Percentiles rank a stretch among this genome's conserved stretches.
Evolutionary conservation across 495 filamentous ascomycete genomes (phyloP).

Genomic region (Oidiodendron maius): DNA sequence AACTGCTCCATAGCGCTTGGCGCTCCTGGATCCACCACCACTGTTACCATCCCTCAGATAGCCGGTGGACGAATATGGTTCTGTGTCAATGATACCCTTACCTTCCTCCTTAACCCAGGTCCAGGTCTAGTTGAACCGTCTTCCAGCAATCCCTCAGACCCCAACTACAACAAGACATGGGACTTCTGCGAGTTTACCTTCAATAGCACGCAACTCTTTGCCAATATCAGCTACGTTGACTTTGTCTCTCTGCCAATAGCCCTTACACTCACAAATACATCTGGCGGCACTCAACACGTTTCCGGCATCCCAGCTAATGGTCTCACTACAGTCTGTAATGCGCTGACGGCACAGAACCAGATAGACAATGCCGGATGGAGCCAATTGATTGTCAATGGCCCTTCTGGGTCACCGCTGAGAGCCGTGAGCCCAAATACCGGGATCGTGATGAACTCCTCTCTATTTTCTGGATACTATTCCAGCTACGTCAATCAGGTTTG

Average conservation of each 20-base stretch:
- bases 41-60: conserved; percentile 60
- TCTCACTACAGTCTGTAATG: conserved; percentile 48
- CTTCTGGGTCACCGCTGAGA: conserved; percentile 46
- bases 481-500: conserved; percentile 60
- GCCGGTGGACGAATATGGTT: conserved; percentile 68
- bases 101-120: conserved; percentile 65
- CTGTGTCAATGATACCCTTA: conserved; percentile 49
- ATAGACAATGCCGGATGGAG: conserved; percentile 58
- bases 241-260: conserved; percentile 65
- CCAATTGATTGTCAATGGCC: conserved; percentile 47
- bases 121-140: conserved; percentile 67
- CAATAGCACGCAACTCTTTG: conserved; percentile 61
- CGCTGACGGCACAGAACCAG: conserved; percentile 44
- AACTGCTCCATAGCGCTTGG: conserved; percentile 62
- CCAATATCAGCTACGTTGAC: conserved; percentile 72
- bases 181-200: conserved; percentile 72
- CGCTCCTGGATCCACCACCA: conserved; percentile 48
- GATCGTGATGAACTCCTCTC: conserved; percentile 43
- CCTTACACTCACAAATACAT: conserved; percentile 48
- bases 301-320: conserved; percentile 52
- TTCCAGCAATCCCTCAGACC: conserved; percentile 57
- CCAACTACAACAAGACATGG: conserved; percentile 60
- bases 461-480: conserved; percentile 59
- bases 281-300: conserved; percentile 46
- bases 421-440: conserved; percentile 63